These are phyloP conservation scores for Penicillium atrosanguineum DNA, from an alignment of 495 filamentous ascomycete genomes.

Conservation along the genomic window DNA sequence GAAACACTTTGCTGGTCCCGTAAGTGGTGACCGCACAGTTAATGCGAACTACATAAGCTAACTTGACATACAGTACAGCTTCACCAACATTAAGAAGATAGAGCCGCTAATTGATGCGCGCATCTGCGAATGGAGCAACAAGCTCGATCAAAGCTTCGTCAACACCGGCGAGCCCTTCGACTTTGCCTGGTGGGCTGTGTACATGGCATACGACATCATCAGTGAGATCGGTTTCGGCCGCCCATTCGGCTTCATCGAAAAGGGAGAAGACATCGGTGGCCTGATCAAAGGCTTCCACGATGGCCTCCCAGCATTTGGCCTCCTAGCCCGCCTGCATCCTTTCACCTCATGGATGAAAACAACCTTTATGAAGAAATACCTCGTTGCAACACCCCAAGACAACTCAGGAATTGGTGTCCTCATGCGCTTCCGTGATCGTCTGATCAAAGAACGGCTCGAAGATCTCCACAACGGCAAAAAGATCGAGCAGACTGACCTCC, in stretches of 20 bases:
- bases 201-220: conserved; percentile 63
- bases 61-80: conserved; percentile 44
- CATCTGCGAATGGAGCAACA: conserved; percentile 43
- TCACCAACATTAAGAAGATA: conserved; percentile 51
- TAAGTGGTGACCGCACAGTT: background rate
- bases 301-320: conserved; percentile 46
- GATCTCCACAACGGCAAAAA: conserved; percentile 29
- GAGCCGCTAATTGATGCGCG: conserved; percentile 48
- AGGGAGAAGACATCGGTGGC: conserved; percentile 54
- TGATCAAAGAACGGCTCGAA: conserved; percentile 37
- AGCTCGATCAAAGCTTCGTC: conserved; percentile 41
- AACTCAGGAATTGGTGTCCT: conserved; percentile 40
- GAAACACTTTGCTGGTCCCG: conserved; percentile 40
- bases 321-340: conserved; percentile 50
- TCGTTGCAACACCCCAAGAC: conserved; percentile 55
- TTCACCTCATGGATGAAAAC: conserved; percentile 53
- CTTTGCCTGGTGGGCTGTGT: conserved; percentile 52
- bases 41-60: background rate
- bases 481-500: conserved; percentile 24
- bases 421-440: conserved; percentile 51
- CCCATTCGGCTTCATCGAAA: conserved; percentile 59
- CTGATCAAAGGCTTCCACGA: conserved; percentile 54
- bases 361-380: conserved; percentile 51
- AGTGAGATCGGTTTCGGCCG: conserved; percentile 61
- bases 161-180: conserved; percentile 46